Percentiles rank a stretch among this genome's conserved stretches.
Conservation (phyloP, 306 rosid genomes). For the Glycine latifolia region DNA sequence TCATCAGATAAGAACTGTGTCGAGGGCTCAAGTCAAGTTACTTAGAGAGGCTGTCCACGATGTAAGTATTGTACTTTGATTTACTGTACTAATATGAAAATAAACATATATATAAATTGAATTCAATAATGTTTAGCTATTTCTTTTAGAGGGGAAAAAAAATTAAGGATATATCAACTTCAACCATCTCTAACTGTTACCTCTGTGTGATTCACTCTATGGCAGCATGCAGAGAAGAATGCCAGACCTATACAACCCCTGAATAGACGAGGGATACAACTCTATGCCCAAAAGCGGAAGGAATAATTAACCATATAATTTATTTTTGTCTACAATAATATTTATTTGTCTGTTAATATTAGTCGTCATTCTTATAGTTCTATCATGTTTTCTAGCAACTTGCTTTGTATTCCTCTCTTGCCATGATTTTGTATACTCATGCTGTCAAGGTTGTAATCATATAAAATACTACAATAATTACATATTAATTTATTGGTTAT, state of each 20-base stretch:
- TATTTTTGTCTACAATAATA: neutral
- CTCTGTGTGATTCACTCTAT: conserved; percentile 5
- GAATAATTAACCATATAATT: too few relatives aligned
- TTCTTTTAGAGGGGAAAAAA: neutral
- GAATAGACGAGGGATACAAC: conserved; percentile 44
- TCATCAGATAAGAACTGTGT: conserved; percentile 55
- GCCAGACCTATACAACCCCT: conserved; percentile 53
- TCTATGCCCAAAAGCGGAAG: conserved; percentile 32
- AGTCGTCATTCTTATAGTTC: neutral
- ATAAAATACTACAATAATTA: neutral
- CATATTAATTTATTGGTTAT: too few relatives aligned
- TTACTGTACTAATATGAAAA: neutral
- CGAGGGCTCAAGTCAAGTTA: conserved; percentile 53
- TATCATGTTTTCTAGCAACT: neutral
- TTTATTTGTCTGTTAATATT: neutral
- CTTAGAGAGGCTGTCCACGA: conserved; percentile 66
- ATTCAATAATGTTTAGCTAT: neutral
- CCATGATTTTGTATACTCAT: neutral
- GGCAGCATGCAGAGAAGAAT: conserved; percentile 58
- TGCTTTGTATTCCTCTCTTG: neutral
- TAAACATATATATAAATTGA: neutral
- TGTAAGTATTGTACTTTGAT: conserved; percentile 50
- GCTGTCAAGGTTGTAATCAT: neutral
- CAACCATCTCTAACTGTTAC: neutral
- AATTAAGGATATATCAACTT: neutral